Percentiles rank a stretch among this genome's conserved stretches.
Conservation (phyloP, 495 filamentous ascomycete genomes). For the Trichoderma orchidacearum region DNA sequence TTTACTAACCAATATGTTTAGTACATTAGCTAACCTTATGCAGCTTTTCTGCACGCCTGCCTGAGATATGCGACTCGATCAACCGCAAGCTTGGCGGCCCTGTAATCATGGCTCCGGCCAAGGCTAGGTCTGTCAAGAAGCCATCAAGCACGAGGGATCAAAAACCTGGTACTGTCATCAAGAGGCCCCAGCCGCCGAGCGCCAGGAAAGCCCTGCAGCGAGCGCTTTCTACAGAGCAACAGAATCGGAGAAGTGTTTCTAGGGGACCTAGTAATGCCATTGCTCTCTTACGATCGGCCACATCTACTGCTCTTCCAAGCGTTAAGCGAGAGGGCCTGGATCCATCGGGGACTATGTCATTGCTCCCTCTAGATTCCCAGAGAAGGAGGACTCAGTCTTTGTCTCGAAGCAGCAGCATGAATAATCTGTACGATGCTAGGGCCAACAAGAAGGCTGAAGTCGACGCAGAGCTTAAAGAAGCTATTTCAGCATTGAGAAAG, state of each 20-base stretch:
- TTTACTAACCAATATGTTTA: not conserved
- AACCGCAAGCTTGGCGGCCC: constrained; percentile 81
- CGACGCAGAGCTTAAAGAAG: constrained; percentile 69
- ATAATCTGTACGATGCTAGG: constrained; percentile 39
- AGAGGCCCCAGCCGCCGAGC: constrained; percentile 35
- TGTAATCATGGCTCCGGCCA: constrained; percentile 46
- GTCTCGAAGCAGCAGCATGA: constrained; percentile 10
- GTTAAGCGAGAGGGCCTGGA: constrained; percentile 47
- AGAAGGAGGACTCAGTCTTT: constrained; percentile 16
- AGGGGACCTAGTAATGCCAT: constrained; percentile 34
- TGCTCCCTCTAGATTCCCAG: constrained; percentile 8
- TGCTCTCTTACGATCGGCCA: constrained; percentile 57
- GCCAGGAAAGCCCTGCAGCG: constrained; percentile 49
- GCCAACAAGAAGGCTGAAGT: constrained; percentile 60
- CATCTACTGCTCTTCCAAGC: constrained; percentile 38
- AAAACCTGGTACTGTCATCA: constrained; percentile 42
- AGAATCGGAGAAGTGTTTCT: constrained; percentile 36
- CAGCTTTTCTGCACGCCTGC: constrained; percentile 70
- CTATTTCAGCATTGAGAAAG: constrained; percentile 71
- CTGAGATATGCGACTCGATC: constrained; percentile 63
- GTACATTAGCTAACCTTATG: constrained; percentile 9
- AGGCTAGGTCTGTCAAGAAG: constrained; percentile 20
- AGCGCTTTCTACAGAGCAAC: constrained; percentile 54
- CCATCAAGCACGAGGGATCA: constrained; percentile 18
- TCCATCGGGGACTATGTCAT: not conserved